These are phyloP conservation scores for Bryoerythrophyllum caledonicum DNA, from an alignment of 225 moss, liverwort and hornwort species.

Conservation along the genomic window DNA sequence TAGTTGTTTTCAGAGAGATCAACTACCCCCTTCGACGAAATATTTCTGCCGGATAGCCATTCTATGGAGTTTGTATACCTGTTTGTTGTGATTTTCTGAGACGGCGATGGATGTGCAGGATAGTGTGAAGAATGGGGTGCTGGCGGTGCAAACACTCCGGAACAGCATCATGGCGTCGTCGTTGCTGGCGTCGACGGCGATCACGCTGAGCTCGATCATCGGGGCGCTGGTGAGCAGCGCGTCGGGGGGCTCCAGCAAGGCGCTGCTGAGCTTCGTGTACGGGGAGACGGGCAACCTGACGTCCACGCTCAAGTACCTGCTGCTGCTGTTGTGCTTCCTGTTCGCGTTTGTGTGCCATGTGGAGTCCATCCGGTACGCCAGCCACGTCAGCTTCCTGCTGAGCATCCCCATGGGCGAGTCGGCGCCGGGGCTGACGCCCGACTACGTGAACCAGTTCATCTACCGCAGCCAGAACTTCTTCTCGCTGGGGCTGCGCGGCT, in stretches of 20 bases:
- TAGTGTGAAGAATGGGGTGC: conserved; percentile 59
- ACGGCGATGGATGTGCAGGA: conserved; percentile 49
- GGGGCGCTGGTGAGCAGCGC: conserved; percentile 63
- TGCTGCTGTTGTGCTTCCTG: conserved; percentile 71
- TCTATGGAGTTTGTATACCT: too few relatives aligned
- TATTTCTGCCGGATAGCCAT: too few relatives aligned
- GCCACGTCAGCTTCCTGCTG: conserved; percentile 83
- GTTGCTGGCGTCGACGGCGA: conserved; percentile 80
- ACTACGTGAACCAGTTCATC: conserved; percentile 70
- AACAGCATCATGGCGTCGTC: conserved; percentile 97
- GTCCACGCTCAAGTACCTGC: conserved; percentile 63
- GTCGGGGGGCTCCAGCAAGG: conserved; percentile 32
- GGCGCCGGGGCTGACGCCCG: conserved; percentile 73
- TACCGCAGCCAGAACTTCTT: conserved; percentile 71
- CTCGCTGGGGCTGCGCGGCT: conserved; percentile 71
- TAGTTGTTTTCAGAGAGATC: too few relatives aligned
- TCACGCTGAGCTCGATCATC: conserved; percentile 76
- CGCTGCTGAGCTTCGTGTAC: conserved; percentile 41
- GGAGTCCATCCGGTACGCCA: conserved; percentile 75
- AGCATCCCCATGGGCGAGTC: conserved; percentile 61
- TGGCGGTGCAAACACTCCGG: conserved; percentile 85
- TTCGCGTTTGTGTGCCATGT: conserved; percentile 70
- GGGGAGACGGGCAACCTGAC: conserved; percentile 45
- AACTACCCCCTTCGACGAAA: too few relatives aligned
- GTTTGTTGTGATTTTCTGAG: too few relatives aligned